Conservation (phyloP, 2,329 filamentous ascomycete genomes). For the Alternaria gaisen region DNA sequence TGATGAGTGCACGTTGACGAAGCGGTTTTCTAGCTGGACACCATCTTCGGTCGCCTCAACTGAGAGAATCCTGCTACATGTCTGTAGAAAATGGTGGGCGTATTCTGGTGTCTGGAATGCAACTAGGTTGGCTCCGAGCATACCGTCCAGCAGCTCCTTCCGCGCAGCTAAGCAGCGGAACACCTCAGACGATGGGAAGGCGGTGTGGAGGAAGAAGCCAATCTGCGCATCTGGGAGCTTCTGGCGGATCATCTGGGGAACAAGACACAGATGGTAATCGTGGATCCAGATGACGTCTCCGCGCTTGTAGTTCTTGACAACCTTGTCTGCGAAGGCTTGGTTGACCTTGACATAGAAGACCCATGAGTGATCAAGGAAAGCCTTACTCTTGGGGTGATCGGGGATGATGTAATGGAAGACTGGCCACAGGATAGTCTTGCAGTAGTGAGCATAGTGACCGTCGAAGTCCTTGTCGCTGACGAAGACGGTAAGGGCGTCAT, state of each 20-base stretch:
- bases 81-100: conserved; percentile 91
- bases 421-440: conserved; percentile 97
- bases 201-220: conserved; percentile 93
- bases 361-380: conserved; percentile 97
- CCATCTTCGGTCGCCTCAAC: conserved; percentile 90
- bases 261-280: conserved; percentile 91
- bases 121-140: conserved; percentile 90
- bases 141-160: conserved; percentile 86
- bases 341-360: conserved; percentile 93
- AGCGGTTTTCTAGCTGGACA: conserved; percentile 89
- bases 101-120: conserved; percentile 96
- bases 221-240: conserved; percentile 93
- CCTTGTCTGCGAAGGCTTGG: conserved; percentile 89
- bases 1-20: conserved; percentile 85
- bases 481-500: conserved; percentile 84
- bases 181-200: conserved; percentile 95
- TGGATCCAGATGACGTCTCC: conserved; percentile 95
- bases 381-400: conserved; percentile 97
- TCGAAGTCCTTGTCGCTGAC: conserved; percentile 92
- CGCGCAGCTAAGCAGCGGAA: conserved; percentile 91
- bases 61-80: conserved; percentile 88
- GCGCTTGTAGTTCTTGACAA: conserved; percentile 90
- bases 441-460: conserved; percentile 93
- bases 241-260: conserved; percentile 88
- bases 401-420: conserved; percentile 99